Evolutionary conservation across 768 basidiomycete species (phyloP).

Genomic region (Mycena indigotica): DNA sequence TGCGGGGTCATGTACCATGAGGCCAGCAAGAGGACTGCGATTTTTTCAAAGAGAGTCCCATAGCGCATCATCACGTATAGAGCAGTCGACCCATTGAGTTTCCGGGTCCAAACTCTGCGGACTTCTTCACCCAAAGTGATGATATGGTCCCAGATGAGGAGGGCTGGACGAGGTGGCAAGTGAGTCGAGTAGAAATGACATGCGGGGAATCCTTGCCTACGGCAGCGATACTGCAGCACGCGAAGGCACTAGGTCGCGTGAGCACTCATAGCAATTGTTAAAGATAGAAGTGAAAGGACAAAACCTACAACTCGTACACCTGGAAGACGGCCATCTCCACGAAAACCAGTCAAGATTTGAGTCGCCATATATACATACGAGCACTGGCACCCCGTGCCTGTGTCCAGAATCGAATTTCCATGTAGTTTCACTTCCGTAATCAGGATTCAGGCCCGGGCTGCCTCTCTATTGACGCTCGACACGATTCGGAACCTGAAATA

Average conservation of each 20-base stretch:
- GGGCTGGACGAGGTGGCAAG: conserved; percentile 18
- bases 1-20: conserved; percentile 35
- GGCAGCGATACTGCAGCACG: conserved; percentile 35
- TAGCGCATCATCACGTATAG: conserved; percentile 33
- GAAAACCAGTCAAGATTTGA: too few species aligned
- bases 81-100: conserved; percentile 30
- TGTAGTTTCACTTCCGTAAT: background rate
- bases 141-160: conserved; percentile 34
- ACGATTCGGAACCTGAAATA: background rate
- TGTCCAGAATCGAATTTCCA: background rate
- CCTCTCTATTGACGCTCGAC: background rate
- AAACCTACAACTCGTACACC: conserved; percentile 6
- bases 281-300: background rate
- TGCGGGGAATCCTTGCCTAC: conserved; percentile 22
- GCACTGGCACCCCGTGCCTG: background rate
- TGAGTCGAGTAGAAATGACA: background rate
- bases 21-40: conserved; percentile 32
- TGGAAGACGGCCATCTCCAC: background rate
- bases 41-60: conserved; percentile 34
- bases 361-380: too few species aligned
- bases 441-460: background rate
- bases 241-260: conserved; percentile 29
- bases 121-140: conserved; percentile 32
- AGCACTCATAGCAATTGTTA: background rate
- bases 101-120: conserved; percentile 31